Evolutionary conservation across 164 flowering plant genomes (phyloP), one percentile per base, ranked within the genome.

Genomic region (Magnolia changhungtana): DNA sequence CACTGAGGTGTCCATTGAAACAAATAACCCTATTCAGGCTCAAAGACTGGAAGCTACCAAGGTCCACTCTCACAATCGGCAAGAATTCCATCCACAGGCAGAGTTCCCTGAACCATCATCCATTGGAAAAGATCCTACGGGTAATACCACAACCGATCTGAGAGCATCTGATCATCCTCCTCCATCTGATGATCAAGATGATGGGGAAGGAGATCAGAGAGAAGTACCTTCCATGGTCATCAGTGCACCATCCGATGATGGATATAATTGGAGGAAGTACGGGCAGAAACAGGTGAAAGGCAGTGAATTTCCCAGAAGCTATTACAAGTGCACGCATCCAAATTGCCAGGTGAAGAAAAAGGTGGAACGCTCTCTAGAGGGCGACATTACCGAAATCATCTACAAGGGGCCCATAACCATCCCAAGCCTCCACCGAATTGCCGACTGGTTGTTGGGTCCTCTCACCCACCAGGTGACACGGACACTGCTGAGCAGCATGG

Each of bases 281-380:
- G 98, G 97, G 68, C 97, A 94, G 75, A 94, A 94, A 79, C 95
- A 91, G 79, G 98, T 94, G 5, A 94, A 92, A 82, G 98, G 98
- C 2, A 92, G 98, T 50, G 98, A 94, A 74, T 92, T 78, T 79
- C 98, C 98, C 0, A 85, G 97, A 63, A 90, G 95, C 78, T 92
- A 92, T 79, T 92, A 87, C 86, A 92, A 91, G 81, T 92, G 97
- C 80, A 94, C 98, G 13, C 92, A 92, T 80, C 86, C 88, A 61
- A 87, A 87, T 78, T 94, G 98, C 78, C 96, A 81, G 59, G 97
- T 92, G 59, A 94, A 91, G 89, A 94, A 94, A 78, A 94, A 94
- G 75, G 95, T 94, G 67, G 98, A 94, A 78, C 85, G 97, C 24
- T 92, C 97, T 69, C 91, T 82, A 63, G 96, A 92, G 77, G 98